Conservation (phyloP, 2,329 filamentous ascomycete species). For the Aspergillus quadricinctus region DNA sequence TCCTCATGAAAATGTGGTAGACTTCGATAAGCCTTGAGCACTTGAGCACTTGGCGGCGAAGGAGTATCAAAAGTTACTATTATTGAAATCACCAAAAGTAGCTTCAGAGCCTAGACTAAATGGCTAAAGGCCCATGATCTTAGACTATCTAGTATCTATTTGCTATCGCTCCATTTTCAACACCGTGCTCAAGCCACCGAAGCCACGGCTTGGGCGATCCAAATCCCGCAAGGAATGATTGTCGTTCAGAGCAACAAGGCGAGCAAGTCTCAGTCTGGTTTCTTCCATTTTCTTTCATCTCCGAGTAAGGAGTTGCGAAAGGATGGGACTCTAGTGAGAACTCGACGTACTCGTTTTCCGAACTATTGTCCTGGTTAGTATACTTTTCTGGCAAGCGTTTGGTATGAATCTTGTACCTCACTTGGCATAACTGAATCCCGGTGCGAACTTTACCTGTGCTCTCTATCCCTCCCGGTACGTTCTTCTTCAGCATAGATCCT, state of each 20-base stretch:
- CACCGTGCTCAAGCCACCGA: neutral
- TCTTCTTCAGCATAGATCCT: neutral
- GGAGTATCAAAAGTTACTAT: no score
- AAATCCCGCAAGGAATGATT: neutral
- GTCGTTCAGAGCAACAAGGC: neutral
- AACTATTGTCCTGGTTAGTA: neutral
- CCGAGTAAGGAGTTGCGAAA: neutral
- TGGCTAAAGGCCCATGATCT: no score
- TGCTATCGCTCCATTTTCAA: neutral
- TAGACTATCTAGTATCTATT: no score
- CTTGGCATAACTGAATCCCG: neutral
- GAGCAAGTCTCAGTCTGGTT: neutral
- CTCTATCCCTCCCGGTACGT: neutral
- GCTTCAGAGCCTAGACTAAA: no score
- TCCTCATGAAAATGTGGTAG: neutral
- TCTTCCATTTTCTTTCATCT: neutral
- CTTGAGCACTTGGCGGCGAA: neutral
- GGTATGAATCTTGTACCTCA: neutral
- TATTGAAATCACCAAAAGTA: neutral
- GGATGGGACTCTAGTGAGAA: neutral
- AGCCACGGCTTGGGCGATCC: neutral
- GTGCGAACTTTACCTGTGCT: neutral
- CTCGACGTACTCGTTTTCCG: neutral
- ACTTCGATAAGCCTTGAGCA: neutral
- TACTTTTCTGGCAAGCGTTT: neutral